Base-by-base conservation (phyloP, 2,329 filamentous ascomycete genomes). In the Drechslerella coelobrocha region DNA sequence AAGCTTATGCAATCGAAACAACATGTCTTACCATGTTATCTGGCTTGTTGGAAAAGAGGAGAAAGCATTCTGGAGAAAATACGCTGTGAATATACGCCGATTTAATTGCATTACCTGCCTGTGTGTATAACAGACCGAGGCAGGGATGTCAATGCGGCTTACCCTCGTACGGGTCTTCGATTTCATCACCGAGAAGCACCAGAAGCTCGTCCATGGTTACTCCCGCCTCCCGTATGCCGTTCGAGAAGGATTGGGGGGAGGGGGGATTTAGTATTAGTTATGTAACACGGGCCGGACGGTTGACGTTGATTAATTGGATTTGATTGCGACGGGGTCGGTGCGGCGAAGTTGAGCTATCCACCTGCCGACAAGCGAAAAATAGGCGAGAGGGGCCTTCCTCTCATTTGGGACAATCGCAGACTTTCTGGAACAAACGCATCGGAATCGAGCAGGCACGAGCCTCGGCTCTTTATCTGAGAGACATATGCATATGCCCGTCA, bases 21-120 rank as follows among this genome's bases (percentile, higher is more conserved):
- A n/a, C n/a, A n/a, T n/a, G n/a, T n/a, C 66, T 47, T 48, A 72
- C 68, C 55, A 55, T 65, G 55, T 61, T 72, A 48, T 72, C 55
- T 19, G 68, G 68, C 37, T 72, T 72, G 45, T 47, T 61, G 21
- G 91, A 88, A 81, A 96, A 97, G 61, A 97, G 83, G 37, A 92
- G 80, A 77, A 96, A 97, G 2, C 91, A 90, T 81, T 97, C 93
- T 96, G 78, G 54, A 26, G 10, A 55, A 24, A 60, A 29, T n/a
- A 50, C 27, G 24, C 12, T 24, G 52, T 71, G 17, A 19, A 39
- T 39, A 34, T 34, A 6, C 12, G 34, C 34, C 34, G 17, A 39
- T 10, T 39, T 39, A n/a, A n/a, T n/a, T n/a, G n/a, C n/a, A n/a
- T n/a, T n/a, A n/a, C n/a, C n/a, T n/a, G n/a, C n/a, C n/a, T n/a